Percentiles rank a stretch among this genome's conserved stretches.
phyloP scores from a whole-genome alignment of 331 rosid species.

The Arachis monticola region DNA sequence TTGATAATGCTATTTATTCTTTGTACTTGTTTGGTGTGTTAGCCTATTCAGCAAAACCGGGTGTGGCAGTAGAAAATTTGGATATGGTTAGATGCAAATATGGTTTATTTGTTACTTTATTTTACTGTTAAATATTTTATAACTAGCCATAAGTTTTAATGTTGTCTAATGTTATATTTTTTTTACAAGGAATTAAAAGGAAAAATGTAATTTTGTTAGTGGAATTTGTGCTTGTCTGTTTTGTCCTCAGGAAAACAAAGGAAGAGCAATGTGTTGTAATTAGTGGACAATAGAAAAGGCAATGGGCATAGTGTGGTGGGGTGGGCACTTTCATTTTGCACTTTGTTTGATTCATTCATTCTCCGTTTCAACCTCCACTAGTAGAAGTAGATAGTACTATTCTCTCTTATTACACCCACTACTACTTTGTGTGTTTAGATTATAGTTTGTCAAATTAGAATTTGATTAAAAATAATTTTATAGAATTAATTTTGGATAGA shows the following conservation, averaged over 20 bases:
- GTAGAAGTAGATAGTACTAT: too few relatives aligned
- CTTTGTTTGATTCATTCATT: conserved; percentile 2
- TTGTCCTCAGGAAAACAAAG: neutral
- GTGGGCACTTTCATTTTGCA: conserved; percentile 3
- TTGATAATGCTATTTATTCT: neutral
- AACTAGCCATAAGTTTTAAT: too few relatives aligned
- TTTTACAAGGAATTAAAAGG: too few relatives aligned
- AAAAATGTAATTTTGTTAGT: too few relatives aligned
- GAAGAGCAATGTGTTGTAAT: neutral
- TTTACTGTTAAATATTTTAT: too few relatives aligned
- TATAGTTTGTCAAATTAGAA: too few relatives aligned
- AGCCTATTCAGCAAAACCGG: neutral
- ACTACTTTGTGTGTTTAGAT: too few relatives aligned
- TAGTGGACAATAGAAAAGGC: conserved; percentile 19
- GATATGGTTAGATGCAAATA: neutral
- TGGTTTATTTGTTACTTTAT: neutral
- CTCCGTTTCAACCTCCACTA: neutral
- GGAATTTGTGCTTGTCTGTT: neutral
- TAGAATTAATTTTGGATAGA: too few relatives aligned
- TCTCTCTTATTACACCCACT: neutral
- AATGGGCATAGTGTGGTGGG: neutral
- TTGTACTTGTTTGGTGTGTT: neutral
- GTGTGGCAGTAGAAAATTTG: neutral
- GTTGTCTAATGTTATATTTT: neutral
- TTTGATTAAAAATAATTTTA: too few relatives aligned